phyloP scores from a whole-genome alignment of 2,329 filamentous ascomycete genomes.

The Hortaea werneckii region DNA sequence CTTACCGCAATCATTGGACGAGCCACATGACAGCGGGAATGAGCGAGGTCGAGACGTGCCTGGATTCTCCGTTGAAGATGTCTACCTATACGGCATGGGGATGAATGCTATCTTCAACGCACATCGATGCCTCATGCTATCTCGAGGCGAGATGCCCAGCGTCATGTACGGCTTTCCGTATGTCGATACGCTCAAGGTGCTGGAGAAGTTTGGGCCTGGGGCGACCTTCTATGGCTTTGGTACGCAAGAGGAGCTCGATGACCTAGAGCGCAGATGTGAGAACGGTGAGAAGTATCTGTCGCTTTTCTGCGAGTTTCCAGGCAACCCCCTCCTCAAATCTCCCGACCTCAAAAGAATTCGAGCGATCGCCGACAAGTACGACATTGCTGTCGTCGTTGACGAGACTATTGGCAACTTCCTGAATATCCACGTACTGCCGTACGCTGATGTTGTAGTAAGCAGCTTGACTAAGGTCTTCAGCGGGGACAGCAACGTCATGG shows the following conservation, averaged over 20 bases:
- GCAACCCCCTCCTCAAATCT: constrained; percentile 78
- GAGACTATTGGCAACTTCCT: constrained; percentile 96
- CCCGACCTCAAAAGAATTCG: constrained; percentile 79
- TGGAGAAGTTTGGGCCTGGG: constrained; percentile 88
- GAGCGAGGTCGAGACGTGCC: constrained; percentile 37
- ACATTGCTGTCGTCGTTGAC: constrained; percentile 84
- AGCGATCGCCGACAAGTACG: constrained; percentile 66
- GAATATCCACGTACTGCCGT: constrained; percentile 85
- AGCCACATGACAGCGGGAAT: constrained; percentile 24
- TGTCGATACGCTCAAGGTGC: constrained; percentile 87
- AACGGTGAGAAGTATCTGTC: constrained; percentile 67
- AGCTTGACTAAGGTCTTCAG: constrained; percentile 96
- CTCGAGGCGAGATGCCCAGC: constrained; percentile 53
- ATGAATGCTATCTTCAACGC: constrained; percentile 94
- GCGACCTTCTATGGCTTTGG: constrained; percentile 80
- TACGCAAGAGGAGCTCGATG: constrained; percentile 66
- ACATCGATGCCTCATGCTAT: constrained; percentile 61
- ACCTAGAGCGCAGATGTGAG: constrained; percentile 63
- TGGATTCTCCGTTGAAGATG: constrained; percentile 70
- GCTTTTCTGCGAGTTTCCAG: constrained; percentile 90
- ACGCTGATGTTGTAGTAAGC: constrained; percentile 85
- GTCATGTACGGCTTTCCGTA: constrained; percentile 97
- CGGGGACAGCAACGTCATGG: constrained; percentile 97
- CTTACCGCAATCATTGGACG: constrained; percentile 46
- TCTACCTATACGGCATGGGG: constrained; percentile 78